Conservation (phyloP, 2,329 filamentous ascomycete species). For the Dothistroma septosporum region DNA sequence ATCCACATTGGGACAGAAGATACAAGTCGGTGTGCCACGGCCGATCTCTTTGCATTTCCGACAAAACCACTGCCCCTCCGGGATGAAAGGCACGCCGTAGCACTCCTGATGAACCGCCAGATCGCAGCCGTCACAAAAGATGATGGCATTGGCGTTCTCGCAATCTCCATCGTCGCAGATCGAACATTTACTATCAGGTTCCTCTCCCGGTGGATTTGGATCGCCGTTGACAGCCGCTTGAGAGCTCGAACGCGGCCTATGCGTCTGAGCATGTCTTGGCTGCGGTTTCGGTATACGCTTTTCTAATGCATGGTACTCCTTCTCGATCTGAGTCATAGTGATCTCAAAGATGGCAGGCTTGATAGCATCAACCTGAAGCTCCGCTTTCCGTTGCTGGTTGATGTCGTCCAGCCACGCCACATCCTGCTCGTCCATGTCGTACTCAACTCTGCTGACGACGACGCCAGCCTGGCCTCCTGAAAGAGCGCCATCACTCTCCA, state of each 20-base stretch:
- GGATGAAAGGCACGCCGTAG: conserved; percentile 97
- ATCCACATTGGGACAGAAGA: conserved; percentile 96
- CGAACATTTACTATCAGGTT: conserved; percentile 94
- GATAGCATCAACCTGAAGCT: conserved; percentile 69
- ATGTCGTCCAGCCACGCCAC: conserved; percentile 89
- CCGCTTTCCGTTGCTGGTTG: conserved; percentile 70
- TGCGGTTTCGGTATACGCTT: conserved; percentile 96
- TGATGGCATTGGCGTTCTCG: conserved; percentile 97
- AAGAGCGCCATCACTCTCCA: conserved; percentile 53
- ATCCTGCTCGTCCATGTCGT: conserved; percentile 99
- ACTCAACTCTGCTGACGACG: conserved; percentile 77
- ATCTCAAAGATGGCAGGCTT: conserved; percentile 95
- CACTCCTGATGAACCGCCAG: conserved; percentile 97
- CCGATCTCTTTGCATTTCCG: conserved; percentile 95
- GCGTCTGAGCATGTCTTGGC: conserved; percentile 91
- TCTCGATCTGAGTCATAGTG: conserved; percentile 97
- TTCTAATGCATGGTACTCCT: conserved; percentile 94
- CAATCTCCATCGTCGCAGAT: conserved; percentile 99
- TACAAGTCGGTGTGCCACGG: conserved; percentile 86
- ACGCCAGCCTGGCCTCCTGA: conserved; percentile 52
- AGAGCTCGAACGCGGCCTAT: conserved; percentile 86
- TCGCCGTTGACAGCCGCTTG: conserved; percentile 95
- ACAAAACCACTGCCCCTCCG: conserved; percentile 97
- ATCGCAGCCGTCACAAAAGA: conserved; percentile 98
- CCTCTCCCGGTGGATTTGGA: conserved; percentile 72